These are phyloP conservation scores for Posidonia australis DNA, from an alignment of 106 monocot genomes.

Conservation along the genomic window DNA sequence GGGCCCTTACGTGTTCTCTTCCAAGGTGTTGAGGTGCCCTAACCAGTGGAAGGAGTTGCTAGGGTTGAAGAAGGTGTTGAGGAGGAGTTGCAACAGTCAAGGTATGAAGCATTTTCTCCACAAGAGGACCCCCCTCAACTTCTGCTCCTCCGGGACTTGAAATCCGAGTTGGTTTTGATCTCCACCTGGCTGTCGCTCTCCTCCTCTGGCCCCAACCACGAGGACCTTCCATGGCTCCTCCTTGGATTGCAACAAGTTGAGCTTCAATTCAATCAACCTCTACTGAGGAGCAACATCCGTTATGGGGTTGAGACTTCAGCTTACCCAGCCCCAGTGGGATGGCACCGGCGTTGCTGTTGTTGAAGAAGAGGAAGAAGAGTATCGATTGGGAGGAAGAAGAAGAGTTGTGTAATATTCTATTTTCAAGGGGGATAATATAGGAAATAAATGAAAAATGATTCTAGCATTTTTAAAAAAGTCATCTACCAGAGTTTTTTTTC, in stretches of 20 bases:
- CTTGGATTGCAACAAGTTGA: conserved; percentile 41
- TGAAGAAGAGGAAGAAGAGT: too few relatives aligned
- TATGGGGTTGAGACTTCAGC: too few relatives aligned
- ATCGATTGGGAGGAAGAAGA: too few relatives aligned
- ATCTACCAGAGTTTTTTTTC: too few relatives aligned
- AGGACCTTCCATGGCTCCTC: conserved; percentile 64
- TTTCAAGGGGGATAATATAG: too few relatives aligned
- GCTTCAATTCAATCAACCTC: conserved; percentile 12
- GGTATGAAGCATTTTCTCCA: conserved; percentile 38
- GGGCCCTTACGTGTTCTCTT: conserved; percentile 22
- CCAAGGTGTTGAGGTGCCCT: conserved; percentile 47
- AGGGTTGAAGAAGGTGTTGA: conserved; percentile 16
- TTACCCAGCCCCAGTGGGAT: too few relatives aligned
- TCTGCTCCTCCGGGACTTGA: conserved; percentile 43
- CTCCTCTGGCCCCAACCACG: conserved; percentile 41
- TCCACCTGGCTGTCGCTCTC: conserved; percentile 53
- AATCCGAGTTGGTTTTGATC: conserved; percentile 26
- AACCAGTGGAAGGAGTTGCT: conserved; percentile 66
- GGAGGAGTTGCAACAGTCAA: conserved; percentile 4
- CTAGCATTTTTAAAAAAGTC: too few relatives aligned
- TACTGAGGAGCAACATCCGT: too few relatives aligned
- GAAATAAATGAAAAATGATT: too few relatives aligned
- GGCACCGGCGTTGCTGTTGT: too few relatives aligned
- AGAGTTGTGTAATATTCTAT: too few relatives aligned
- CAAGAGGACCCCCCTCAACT: conserved; percentile 3